Percentiles rank a stretch among this genome's conserved stretches.
Conservation (phyloP, 1,284 basidiomycete species). For the Fistulina hepatica region DNA sequence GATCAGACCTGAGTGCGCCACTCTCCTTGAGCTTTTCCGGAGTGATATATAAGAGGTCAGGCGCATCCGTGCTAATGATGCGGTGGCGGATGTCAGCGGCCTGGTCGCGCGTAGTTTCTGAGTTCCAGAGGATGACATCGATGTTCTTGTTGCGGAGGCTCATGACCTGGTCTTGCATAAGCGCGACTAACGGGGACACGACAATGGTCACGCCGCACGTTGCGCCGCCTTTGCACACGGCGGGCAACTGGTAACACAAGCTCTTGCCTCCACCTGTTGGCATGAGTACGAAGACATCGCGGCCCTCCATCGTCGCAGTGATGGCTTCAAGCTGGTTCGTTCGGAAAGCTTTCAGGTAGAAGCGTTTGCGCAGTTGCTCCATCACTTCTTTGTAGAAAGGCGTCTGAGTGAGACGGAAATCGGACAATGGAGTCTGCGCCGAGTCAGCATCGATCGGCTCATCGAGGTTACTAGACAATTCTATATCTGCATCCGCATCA, state of each 20-base stretch:
- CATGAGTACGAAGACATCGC: conserved; percentile 92
- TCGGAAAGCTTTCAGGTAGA: conserved; percentile 65
- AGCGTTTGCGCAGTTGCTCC: conserved; percentile 29
- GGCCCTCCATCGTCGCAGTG: conserved; percentile 66
- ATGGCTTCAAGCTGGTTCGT: conserved; percentile 85
- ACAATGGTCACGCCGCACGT: conserved; percentile 85
- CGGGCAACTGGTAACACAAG: conserved; percentile 81
- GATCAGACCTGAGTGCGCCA: conserved; percentile 40
- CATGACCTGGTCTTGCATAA: conserved; percentile 87
- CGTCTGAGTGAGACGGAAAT: background rate
- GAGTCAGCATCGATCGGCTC: too few species aligned
- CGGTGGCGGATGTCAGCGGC: conserved; percentile 31
- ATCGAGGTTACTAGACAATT: too few species aligned
- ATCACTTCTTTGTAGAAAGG: background rate
- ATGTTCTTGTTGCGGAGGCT: conserved; percentile 59
- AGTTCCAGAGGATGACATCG: conserved; percentile 64
- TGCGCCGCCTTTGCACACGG: conserved; percentile 63
- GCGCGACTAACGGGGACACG: conserved; percentile 79
- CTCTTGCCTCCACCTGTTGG: conserved; percentile 96
- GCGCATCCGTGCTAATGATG: conserved; percentile 35
- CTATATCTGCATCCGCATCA: too few species aligned
- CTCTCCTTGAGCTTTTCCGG: conserved; percentile 81
- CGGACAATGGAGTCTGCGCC: too few species aligned
- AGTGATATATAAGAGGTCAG: conserved; percentile 79
- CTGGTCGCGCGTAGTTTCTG: conserved; percentile 40